Percentiles rank a stretch among this genome's conserved stretches.
These are phyloP conservation scores for Cystofilobasidium capitatum DNA, from an alignment of 768 basidiomycete species.

Conservation along the genomic window DNA sequence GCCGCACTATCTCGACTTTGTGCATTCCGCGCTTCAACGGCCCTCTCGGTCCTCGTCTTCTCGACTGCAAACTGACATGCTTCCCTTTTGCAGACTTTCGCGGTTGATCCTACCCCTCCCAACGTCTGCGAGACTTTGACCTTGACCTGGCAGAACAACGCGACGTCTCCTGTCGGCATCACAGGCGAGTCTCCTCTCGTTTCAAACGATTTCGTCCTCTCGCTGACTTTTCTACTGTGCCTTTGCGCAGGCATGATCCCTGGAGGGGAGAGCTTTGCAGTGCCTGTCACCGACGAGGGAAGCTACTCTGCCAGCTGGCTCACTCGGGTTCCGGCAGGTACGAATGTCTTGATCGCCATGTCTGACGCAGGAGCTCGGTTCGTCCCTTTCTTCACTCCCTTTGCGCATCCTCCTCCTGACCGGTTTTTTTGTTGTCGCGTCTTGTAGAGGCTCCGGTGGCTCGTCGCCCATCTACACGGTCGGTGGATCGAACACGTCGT, in stretches of 20 bases:
- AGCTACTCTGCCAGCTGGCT: constrained; percentile 1
- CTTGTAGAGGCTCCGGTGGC: constrained; percentile 12
- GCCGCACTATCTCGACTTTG: constrained; percentile 19
- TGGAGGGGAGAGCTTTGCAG: constrained; percentile 18
- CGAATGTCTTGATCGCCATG: constrained; percentile 20
- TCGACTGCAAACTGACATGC: background rate
- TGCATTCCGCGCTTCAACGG: background rate
- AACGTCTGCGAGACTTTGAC: constrained; percentile 9
- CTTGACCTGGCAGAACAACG: constrained; percentile 2
- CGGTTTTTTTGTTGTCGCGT: background rate
- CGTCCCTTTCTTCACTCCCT: background rate
- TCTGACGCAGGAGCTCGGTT: constrained; percentile 7
- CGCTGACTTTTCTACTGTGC: background rate
- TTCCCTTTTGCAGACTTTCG: background rate
- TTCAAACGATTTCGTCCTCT: background rate
- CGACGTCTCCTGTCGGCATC: constrained; percentile 11
- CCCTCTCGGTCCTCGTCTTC: background rate
- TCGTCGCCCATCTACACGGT: constrained; percentile 23
- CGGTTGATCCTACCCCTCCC: constrained; percentile 9
- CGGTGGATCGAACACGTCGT: background rate
- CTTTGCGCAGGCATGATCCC: constrained; percentile 17
- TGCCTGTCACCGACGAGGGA: constrained; percentile 16
- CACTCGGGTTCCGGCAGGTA: constrained; percentile 10
- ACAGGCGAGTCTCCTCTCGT: constrained; percentile 3
- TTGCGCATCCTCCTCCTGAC: background rate